Percentiles rank a stretch among this genome's conserved stretches.
These are phyloP conservation scores for Hericium rajendrae DNA, from an alignment of 768 basidiomycete genomes.

Conservation along the genomic window DNA sequence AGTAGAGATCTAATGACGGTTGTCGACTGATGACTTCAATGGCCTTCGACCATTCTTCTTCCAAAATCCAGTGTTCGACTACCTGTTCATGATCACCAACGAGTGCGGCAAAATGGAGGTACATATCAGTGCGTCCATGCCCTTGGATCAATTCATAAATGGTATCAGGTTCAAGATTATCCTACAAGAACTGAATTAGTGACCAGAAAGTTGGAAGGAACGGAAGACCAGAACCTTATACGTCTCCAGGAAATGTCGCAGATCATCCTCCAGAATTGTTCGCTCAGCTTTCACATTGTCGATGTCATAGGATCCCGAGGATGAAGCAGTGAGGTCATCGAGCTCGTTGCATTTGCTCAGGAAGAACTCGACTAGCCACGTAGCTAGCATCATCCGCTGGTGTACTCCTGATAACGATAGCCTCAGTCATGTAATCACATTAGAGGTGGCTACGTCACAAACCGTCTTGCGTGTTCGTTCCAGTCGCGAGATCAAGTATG, in stretches of 20 bases:
- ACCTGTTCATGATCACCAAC: slow-evolving; percentile 80
- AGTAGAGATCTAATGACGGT: slow-evolving; percentile 84
- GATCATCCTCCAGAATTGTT: slow-evolving; percentile 81
- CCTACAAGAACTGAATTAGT: slow-evolving; percentile 31
- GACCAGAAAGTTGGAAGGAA: background rate
- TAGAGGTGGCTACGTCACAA: slow-evolving; percentile 16
- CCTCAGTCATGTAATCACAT: background rate
- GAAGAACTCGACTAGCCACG: slow-evolving; percentile 97
- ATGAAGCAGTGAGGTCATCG: slow-evolving; percentile 88
- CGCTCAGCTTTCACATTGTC: slow-evolving; percentile 79
- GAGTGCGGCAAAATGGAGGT: slow-evolving; percentile 77
- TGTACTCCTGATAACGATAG: slow-evolving; percentile 53
- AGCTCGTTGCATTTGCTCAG: slow-evolving; percentile 94
- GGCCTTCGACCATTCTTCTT: slow-evolving; percentile 87
- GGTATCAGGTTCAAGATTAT: slow-evolving; percentile 74
- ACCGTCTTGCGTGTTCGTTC: slow-evolving; percentile 81
- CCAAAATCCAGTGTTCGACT: slow-evolving; percentile 84
- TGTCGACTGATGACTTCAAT: slow-evolving; percentile 83
- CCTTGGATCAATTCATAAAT: slow-evolving; percentile 89
- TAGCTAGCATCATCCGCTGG: slow-evolving; percentile 97
- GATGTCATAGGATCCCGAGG: slow-evolving; percentile 69
- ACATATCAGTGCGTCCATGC: slow-evolving; percentile 89
- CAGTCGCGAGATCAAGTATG: slow-evolving; percentile 80
- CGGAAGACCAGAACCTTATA: slow-evolving; percentile 57
- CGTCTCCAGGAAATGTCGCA: slow-evolving; percentile 85